Evolutionary conservation across 2,329 filamentous ascomycete genomes (phyloP).

Genomic region (Neoscytalidium dimidiatum): DNA sequence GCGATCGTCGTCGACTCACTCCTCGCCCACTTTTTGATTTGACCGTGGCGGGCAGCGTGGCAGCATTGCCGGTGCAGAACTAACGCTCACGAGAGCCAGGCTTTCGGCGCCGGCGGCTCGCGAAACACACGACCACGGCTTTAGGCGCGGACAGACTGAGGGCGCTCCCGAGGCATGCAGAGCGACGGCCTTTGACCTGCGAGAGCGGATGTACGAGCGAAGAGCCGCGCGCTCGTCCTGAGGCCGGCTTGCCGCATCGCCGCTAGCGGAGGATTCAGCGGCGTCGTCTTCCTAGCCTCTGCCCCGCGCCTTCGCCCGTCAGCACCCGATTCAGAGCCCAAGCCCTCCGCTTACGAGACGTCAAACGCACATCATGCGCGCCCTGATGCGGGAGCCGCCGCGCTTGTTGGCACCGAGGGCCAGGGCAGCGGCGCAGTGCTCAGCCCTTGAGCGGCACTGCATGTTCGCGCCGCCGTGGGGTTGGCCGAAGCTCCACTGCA

Average conservation of each 20-base stretch:
- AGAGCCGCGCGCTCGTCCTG: slow-evolving; percentile 13
- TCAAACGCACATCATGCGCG: slow-evolving; percentile 10
- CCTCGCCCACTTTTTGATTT: neutral
- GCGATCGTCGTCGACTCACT: neutral
- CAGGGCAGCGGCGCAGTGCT: neutral
- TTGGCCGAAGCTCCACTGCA: neutral
- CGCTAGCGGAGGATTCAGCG: slow-evolving; percentile 3
- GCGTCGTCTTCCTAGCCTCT: neutral
- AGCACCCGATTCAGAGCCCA: neutral
- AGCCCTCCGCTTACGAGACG: slow-evolving; percentile 4
- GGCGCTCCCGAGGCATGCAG: slow-evolving; percentile 4
- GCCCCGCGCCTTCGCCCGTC: slow-evolving; percentile 14
- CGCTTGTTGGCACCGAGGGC: neutral
- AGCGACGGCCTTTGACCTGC: neutral
- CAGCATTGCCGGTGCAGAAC: neutral
- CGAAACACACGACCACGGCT: neutral
- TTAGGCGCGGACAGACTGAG: neutral
- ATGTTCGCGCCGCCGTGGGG: neutral
- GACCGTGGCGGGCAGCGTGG: neutral
- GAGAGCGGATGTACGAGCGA: neutral
- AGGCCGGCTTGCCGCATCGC: neutral
- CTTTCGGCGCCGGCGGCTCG: neutral
- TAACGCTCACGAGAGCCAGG: neutral
- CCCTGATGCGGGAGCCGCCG: slow-evolving; percentile 3
- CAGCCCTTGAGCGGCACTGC: neutral